phyloP scores from a whole-genome alignment of 129 eudicot genomes.

The Smallanthus sonchifolius region DNA sequence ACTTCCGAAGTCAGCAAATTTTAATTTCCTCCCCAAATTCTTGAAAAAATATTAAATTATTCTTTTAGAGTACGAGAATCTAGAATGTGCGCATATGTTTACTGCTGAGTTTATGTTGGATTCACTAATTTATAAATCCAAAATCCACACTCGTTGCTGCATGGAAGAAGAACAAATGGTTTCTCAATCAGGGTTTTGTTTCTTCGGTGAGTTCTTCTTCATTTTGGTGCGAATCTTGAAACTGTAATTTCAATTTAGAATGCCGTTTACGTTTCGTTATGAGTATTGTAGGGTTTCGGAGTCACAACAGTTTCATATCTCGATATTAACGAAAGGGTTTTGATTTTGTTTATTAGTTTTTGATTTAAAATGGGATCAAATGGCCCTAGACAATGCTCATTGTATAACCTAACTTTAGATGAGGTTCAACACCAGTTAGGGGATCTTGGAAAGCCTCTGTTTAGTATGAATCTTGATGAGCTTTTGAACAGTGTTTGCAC shows the following conservation, averaged over 20 bases:
- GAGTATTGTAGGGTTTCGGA: no score
- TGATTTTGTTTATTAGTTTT: no score
- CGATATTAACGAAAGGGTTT: conserved; percentile 14
- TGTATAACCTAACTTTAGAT: conserved; percentile 60
- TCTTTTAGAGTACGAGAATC: conserved; percentile 33
- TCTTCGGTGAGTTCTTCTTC: conserved; percentile 25
- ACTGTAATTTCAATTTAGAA: conserved; percentile 9
- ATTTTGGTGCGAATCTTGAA: neutral
- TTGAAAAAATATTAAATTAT: conserved; percentile 1
- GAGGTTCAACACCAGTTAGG: conserved; percentile 72
- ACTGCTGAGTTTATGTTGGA: neutral
- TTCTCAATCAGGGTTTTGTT: conserved; percentile 4
- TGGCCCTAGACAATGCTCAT: conserved; percentile 50
- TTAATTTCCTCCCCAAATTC: conserved; percentile 1
- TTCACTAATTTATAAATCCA: conserved; percentile 20
- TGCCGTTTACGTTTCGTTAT: neutral
- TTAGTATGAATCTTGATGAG: conserved; percentile 82
- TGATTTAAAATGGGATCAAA: conserved; percentile 50
- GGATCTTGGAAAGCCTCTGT: conserved; percentile 61
- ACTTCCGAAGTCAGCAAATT: conserved; percentile 20
- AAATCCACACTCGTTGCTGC: conserved; percentile 16
- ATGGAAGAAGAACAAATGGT: neutral
- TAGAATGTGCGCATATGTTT: conserved; percentile 37
- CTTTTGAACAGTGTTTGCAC: conserved; percentile 55
- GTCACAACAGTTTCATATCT: neutral